Conservation (phyloP, 352 stramenopile genomes). For the Globisporangium uncinulatum region DNA sequence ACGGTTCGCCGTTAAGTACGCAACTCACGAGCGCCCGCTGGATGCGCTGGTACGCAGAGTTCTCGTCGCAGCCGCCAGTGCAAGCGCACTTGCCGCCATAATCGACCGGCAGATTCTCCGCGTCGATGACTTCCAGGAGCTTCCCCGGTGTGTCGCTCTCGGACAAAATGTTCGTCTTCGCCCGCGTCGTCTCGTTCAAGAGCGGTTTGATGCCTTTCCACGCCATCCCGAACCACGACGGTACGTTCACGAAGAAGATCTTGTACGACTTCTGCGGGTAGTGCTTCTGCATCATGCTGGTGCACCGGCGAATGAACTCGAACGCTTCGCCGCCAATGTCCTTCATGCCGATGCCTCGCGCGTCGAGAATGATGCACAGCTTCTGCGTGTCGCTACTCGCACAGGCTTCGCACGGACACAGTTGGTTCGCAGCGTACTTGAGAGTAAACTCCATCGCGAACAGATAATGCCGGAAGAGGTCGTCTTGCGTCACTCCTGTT, state of each 20-base stretch:
- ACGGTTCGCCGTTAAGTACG: conserved; percentile 42
- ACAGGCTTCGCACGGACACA: conserved; percentile 53
- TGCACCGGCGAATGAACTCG: conserved; percentile 80
- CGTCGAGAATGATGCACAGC: conserved; percentile 71
- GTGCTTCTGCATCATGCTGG: conserved; percentile 80
- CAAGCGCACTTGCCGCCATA: conserved; percentile 70
- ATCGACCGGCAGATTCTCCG: conserved; percentile 56
- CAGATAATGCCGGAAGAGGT: conserved; percentile 79
- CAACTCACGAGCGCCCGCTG: conserved; percentile 50
- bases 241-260: conserved; percentile 91
- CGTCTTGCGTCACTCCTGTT: conserved; percentile 46
- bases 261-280: conserved; percentile 88
- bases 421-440: conserved; percentile 59
- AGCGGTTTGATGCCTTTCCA: conserved; percentile 89
- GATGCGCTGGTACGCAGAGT: conserved; percentile 60
- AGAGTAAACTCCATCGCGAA: conserved; percentile 83
- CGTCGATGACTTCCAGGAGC: conserved; percentile 57
- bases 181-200: conserved; percentile 81
- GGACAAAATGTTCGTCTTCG: conserved; percentile 85
- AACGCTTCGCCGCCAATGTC: conserved; percentile 72
- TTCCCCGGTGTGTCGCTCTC: conserved; percentile 47
- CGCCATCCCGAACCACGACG: conserved; percentile 87
- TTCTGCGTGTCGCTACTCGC: conserved; percentile 64
- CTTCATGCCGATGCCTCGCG: conserved; percentile 63
- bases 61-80: conserved; percentile 50